Conservation (phyloP, 106 monocot genomes). For the Platanthera guangdongensis region DNA sequence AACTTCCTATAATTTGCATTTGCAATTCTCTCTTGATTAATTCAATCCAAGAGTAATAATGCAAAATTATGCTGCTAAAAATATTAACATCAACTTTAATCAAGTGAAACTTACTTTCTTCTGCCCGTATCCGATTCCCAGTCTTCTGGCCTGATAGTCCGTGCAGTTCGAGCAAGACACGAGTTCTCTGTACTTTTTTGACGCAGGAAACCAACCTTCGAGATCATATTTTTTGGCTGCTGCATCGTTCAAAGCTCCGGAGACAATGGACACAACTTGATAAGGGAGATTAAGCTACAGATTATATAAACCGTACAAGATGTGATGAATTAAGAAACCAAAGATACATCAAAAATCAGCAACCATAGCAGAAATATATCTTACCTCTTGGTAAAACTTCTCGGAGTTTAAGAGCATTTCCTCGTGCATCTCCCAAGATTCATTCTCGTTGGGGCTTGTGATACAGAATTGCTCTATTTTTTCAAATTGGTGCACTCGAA, state of each 20-base stretch:
- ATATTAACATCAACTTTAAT: not conserved
- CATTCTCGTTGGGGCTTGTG: constrained; percentile 70
- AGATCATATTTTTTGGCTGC: constrained; percentile 95
- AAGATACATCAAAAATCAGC: not conserved
- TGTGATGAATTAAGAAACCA: no score
- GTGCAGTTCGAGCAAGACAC: constrained; percentile 98
- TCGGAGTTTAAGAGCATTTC: constrained; percentile 95
- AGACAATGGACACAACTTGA: constrained; percentile 84
- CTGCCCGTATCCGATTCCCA: constrained; percentile 86
- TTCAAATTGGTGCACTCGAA: constrained; percentile 98
- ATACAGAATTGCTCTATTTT: constrained; percentile 95
- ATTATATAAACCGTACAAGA: not conserved
- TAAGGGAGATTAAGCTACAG: constrained; percentile 76
- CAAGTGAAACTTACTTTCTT: constrained; percentile 51
- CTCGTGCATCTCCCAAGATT: constrained; percentile 96
- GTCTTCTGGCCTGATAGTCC: constrained; percentile 70
- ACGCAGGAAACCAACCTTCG: constrained; percentile 97
- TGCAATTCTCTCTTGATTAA: not conserved
- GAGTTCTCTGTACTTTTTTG: constrained; percentile 78
- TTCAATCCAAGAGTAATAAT: not conserved
- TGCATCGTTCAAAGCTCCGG: constrained; percentile 98
- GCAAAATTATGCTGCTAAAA: not conserved
- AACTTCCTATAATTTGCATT: not conserved
- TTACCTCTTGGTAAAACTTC: constrained; percentile 84
- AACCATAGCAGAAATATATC: not conserved